Evolutionary conservation across 2,329 filamentous ascomycete genomes (phyloP).

Genomic region (Ilyonectria sp.): DNA sequence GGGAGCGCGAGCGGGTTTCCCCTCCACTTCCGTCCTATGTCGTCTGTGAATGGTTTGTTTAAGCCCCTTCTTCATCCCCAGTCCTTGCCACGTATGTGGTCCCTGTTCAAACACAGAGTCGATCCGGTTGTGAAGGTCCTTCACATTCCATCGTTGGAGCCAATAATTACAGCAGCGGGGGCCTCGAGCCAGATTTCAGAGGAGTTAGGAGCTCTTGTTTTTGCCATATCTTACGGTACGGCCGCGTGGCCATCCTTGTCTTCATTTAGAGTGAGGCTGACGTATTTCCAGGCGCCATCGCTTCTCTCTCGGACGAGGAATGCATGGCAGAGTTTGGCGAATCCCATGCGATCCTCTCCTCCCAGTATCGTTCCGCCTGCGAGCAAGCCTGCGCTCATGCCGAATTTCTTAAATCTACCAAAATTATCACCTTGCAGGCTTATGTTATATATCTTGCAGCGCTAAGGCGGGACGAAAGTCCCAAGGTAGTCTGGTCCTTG

Average conservation of each 20-base stretch:
- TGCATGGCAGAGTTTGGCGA: neutral
- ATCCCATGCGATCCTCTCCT: neutral
- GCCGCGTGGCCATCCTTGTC: too few species aligned
- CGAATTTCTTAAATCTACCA: neutral
- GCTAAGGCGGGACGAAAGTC: neutral
- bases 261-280: neutral
- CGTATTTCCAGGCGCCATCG: neutral
- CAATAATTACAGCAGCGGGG: neutral
- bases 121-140: conserved; percentile 5
- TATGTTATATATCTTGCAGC: conserved; percentile 2
- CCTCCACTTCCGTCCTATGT: too few species aligned
- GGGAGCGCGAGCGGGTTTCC: too few species aligned
- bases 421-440: neutral
- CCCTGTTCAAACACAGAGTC: neutral
- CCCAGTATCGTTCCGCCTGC: neutral
- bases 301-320: neutral
- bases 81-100: neutral
- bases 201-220: too few species aligned
- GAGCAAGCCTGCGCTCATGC: conserved; percentile 2
- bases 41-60: too few species aligned
- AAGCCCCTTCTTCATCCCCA: too few species aligned
- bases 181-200: too few species aligned
- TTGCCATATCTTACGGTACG: too few species aligned
- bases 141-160: neutral
- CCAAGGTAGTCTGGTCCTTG: neutral